Conservation (phyloP, 352 stramenopile genomes). For the Globisporangium heterothallicum region DNA sequence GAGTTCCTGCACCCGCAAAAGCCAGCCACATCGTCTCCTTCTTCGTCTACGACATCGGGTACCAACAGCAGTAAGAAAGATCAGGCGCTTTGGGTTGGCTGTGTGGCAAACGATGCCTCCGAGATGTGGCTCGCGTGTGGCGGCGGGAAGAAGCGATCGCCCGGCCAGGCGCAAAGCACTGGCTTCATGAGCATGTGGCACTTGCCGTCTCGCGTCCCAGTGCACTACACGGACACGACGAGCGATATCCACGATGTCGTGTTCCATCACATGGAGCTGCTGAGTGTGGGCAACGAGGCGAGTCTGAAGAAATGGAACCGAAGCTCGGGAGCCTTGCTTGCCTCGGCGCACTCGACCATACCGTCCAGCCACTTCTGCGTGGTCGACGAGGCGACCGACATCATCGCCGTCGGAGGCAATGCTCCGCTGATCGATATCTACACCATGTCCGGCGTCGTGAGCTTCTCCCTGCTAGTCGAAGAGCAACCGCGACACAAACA, state of each 20-base stretch:
- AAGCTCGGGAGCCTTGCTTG: slow-evolving; percentile 52
- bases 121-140: slow-evolving; percentile 69
- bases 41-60: not conserved
- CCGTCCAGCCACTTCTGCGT: slow-evolving; percentile 66
- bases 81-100: slow-evolving; percentile 42
- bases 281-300: slow-evolving; percentile 67
- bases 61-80: slow-evolving; percentile 9
- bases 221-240: slow-evolving; percentile 55
- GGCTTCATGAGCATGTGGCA: slow-evolving; percentile 79
- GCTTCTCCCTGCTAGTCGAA: slow-evolving; percentile 68
- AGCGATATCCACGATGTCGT: slow-evolving; percentile 64
- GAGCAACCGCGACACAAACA: not conserved
- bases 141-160: slow-evolving; percentile 34
- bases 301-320: slow-evolving; percentile 73
- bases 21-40: not conserved
- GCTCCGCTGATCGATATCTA: slow-evolving; percentile 64
- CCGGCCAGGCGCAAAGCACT: slow-evolving; percentile 15
- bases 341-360: slow-evolving; percentile 44
- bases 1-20: slow-evolving; percentile 46
- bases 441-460: slow-evolving; percentile 77
- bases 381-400: slow-evolving; percentile 47
- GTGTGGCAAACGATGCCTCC: slow-evolving; percentile 58
- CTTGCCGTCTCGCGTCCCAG: slow-evolving; percentile 59
- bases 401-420: slow-evolving; percentile 63
- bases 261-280: slow-evolving; percentile 67